Base-by-base conservation (phyloP, 2,329 filamentous ascomycete species). In the Cordyceps cateniannulata region DNA sequence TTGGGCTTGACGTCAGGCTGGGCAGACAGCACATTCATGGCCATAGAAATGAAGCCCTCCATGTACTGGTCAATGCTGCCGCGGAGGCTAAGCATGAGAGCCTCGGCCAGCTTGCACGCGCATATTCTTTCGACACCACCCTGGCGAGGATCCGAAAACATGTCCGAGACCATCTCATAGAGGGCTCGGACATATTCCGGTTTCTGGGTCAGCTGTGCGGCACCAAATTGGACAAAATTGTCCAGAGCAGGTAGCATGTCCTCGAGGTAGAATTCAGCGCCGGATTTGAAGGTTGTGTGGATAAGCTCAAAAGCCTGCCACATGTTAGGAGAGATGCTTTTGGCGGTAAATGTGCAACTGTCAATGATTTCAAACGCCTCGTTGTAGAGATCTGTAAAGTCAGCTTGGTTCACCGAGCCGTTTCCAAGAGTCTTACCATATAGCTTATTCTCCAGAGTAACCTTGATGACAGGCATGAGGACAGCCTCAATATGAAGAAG, bases 341-440 rank as follows among this genome's bases (percentile, higher is more conserved):
- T 99, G 64, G 95, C 93, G 12, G 95, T 91, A 73, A 98, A 99
- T 8, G 95, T 99, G 81, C 95, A 99, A 81, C 92, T 97, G 74
- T 99, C 95, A 68, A 99, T 96, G 68, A 99, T 99, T 76, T 99
- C 95, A 67, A 99, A 99, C 5, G 98, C 86, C 73, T 99, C 95
- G 72, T 98, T 99, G 75, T 97, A 99, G 24, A 99, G 79, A 74
- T 99, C 89, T 89, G 56, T 7, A n/a, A 14, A 5, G 54, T 44
- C 12, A 18, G 20, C n/a, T n/a, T n/a, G 8, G 29, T 25, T 6
- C 12, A 16, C 14, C 9, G 22, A 25, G 10, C 6, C 22, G 1
- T 12, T 24, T 14, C 10, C 14, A 9, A 10, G 18, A 6, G 16
- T 69, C 79, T 67, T 79, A 88, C 86, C 91, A 71, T 96, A 98